Conservation (phyloP, 2,329 filamentous ascomycete species). For the Botrytis byssoidea region DNA sequence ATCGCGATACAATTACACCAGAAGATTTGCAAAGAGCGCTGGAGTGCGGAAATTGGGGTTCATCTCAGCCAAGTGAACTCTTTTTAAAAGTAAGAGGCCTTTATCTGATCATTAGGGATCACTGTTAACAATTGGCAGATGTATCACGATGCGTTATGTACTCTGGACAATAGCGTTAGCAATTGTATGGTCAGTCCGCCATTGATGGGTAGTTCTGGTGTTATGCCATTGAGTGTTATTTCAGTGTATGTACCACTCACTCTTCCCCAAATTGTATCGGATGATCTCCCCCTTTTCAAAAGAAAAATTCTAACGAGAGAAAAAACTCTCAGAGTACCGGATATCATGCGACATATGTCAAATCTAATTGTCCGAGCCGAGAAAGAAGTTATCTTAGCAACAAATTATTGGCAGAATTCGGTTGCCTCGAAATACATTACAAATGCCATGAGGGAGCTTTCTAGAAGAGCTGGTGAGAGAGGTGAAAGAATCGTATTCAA, state of each 20-base stretch:
- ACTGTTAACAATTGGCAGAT: conserved; percentile 28
- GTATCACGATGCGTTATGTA: conserved; percentile 35
- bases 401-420: conserved; percentile 70
- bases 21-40: conserved; percentile 54
- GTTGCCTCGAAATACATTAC: conserved; percentile 66
- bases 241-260: conserved; percentile 46
- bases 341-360: conserved; percentile 71
- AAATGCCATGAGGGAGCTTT: conserved; percentile 67
- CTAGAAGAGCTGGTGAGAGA: conserved; percentile 58
- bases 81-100: conserved; percentile 56
- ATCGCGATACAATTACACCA: conserved; percentile 28
- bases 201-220: conserved; percentile 60
- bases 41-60: conserved; percentile 67
- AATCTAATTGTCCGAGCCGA: conserved; percentile 73
- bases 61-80: conserved; percentile 60
- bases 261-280: background rate
- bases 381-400: conserved; percentile 70
- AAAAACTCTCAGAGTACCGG: conserved; percentile 51
- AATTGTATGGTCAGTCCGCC: conserved; percentile 55
- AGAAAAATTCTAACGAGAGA: conserved; percentile 20
- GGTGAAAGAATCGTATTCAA: conserved; percentile 64
- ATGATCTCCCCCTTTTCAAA: background rate
- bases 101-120: background rate
- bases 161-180: conserved; percentile 37
- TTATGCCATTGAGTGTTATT: conserved; percentile 67